Evolutionary conservation across 2,329 filamentous ascomycete genomes (phyloP), one percentile per base, ranked within the genome.

Genomic region (Decorospora gaudefroyi): DNA sequence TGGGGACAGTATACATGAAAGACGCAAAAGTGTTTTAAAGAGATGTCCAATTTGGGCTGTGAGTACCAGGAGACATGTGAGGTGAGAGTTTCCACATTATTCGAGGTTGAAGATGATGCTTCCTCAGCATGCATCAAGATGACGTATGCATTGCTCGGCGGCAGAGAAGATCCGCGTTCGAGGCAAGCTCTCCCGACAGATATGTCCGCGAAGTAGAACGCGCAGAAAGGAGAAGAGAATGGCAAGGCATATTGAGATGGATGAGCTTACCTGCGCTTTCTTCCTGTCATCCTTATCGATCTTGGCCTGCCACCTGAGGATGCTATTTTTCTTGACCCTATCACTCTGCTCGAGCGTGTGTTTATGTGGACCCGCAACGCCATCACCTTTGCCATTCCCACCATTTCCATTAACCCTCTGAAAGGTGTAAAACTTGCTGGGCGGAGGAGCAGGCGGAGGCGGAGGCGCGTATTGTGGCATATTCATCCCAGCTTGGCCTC

Each of bases 301-400:
- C 64, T 84, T 83, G 18, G 84, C 72, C 41, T 87, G 60, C 67
- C 78, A 80, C 54, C 88, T 76, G 64, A 87, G 78, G 4, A 90
- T 84, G 52, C 83, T 90, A 51, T 87, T 90, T 74, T 88, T 90
- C 74, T 91, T 91, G 23, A 91, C 85, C 49, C 84, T 80, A 63
- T 91, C 88, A 59, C 86, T 90, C 57, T 85, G 85, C 41, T 82
- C 82, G 6, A 92, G 70, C 0, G 79, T 80, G 67, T 91, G 88
- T 57, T 85, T 85, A 65, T 92, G 88, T n/a, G 84, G 83, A 6
- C 86, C 85, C 13, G 82, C 78, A 30, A 86, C 78, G 5, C 83
- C 84, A 54, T 88, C 85, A 15, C 81, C 80, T 65, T 87, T 87
- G 2, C 84, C 86, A 62, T 88, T 88, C 0, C 80, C 83, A 1